Conservation (phyloP, 345 rosid genomes). For the Eucalyptus sideroxylon region DNA sequence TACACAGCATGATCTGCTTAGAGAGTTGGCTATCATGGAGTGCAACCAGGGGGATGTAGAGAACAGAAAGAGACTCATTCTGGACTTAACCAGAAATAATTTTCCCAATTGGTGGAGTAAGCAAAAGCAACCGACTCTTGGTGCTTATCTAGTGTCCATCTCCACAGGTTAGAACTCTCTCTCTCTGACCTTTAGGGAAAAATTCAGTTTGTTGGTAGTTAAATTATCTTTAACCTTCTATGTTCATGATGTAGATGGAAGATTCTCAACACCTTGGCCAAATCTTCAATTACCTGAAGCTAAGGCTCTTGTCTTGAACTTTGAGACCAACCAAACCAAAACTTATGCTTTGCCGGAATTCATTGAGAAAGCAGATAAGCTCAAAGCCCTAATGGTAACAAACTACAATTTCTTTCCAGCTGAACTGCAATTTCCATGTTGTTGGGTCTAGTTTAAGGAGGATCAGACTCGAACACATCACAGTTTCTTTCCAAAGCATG, state of each 20-base stretch:
- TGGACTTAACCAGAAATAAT: slow-evolving; percentile 8
- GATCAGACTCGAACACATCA: slow-evolving; percentile 38
- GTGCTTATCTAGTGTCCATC: slow-evolving; percentile 2
- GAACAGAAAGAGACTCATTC: slow-evolving; percentile 10
- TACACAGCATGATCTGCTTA: slow-evolving; percentile 30
- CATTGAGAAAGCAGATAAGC: slow-evolving; percentile 21
- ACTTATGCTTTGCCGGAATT: slow-evolving; percentile 32
- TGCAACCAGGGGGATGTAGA: slow-evolving; percentile 3
- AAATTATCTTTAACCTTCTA: neutral
- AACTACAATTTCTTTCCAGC: slow-evolving; percentile 16
- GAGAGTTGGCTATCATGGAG: slow-evolving; percentile 24
- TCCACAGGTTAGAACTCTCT: no score
- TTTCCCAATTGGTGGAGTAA: slow-evolving; percentile 37
- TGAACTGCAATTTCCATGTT: slow-evolving; percentile 18
- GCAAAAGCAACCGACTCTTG: neutral
- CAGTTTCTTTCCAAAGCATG: neutral
- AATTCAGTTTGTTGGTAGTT: neutral
- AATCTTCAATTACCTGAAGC: slow-evolving; percentile 20
- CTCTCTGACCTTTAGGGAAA: neutral
- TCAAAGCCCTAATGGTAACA: slow-evolving; percentile 32
- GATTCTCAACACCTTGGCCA: slow-evolving; percentile 31
- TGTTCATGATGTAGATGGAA: slow-evolving; percentile 23
- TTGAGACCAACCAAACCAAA: slow-evolving; percentile 1
- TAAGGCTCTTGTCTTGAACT: slow-evolving; percentile 36
- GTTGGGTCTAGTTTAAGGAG: slow-evolving; percentile 33